Evolutionary conservation across 2,329 filamentous ascomycete species (phyloP), one percentile per base, ranked within the genome.

Genomic region (Penicillium sp.): DNA sequence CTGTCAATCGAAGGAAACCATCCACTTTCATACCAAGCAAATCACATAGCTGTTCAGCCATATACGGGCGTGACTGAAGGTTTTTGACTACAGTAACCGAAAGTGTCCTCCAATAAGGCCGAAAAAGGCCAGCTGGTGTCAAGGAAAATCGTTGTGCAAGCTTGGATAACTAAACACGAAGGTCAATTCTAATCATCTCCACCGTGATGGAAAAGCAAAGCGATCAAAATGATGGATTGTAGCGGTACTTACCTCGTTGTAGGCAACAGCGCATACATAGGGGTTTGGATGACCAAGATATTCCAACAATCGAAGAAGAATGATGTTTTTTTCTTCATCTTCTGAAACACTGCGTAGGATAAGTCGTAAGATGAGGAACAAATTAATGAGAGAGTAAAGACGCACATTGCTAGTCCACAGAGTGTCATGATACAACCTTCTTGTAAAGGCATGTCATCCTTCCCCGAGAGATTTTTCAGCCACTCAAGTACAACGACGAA

Each of bases 381-480:
- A 16, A 8, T 19, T 29, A 27, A 4, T 41, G 13, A n/a, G 40
- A 5, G 7, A 19, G 11, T 19, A 47, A 14, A 41, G 27, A 68
- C 76, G 63, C 75, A 86, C 82, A 83, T 81, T 57, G 90, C 93
- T 45, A 96, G 79, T 67, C 91, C 87, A n/a, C 89, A 88, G 83
- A 93, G 91, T 13, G 90, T 88, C 73, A 94, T 78, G 53, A 97
- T 87, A 60, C 90, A 87, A 16, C 90, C 92, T 72, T 97, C 93
- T 47, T 91, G 87, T 41, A 92, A 76, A 56, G 85, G 80, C 5
- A 85, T 73, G 7, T 84, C 78, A 50, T 85, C 83, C 53, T 86
- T 86, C 43, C 90, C 86, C 0, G 88, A 90, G 10, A 95, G 78
- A 4, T 79, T 83, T 59, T 86, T 87, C 9, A 97, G 77, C 62